phyloP scores from a whole-genome alignment of 306 rosid species.

The Malus sylvestris region DNA sequence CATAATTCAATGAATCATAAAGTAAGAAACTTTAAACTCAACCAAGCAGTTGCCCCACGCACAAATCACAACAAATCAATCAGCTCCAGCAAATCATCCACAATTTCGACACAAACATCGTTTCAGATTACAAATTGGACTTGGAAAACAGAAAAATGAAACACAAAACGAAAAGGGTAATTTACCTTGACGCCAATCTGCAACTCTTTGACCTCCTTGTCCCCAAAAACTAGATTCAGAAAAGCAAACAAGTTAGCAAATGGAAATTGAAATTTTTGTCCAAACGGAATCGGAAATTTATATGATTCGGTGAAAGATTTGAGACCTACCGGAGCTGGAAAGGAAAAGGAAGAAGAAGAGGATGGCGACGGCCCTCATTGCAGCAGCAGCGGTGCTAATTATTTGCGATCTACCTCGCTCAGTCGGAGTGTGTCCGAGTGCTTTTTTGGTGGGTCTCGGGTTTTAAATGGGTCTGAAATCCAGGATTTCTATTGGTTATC shows the following conservation, averaged over 20 bases:
- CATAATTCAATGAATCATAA: neutral
- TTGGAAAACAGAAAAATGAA: neutral
- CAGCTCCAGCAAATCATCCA: neutral
- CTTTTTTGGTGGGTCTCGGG: neutral
- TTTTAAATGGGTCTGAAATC: neutral
- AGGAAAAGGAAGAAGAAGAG: constrained; percentile 31
- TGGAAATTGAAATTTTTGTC: neutral
- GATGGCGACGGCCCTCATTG: constrained; percentile 27
- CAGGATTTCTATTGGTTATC: neutral
- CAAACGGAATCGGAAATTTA: neutral
- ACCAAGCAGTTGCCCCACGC: neutral
- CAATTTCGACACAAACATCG: neutral
- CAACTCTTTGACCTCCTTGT: constrained; percentile 72
- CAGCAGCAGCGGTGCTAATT: constrained; percentile 21
- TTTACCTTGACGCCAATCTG: constrained; percentile 93
- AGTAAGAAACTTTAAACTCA: neutral
- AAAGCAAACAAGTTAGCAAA: neutral
- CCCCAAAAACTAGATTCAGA: constrained; percentile 47
- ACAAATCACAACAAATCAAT: neutral
- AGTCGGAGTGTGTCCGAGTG: neutral
- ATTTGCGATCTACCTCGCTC: neutral
- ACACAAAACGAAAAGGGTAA: neutral
- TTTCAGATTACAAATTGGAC: neutral
- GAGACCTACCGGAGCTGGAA: constrained; percentile 39
- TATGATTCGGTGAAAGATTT: neutral